A percentile compares a stretch with the other conserved stretches of the same genome.
phyloP scores from a whole-genome alignment of 805 yeast species.

The Sporopachydermia quercuum region DNA sequence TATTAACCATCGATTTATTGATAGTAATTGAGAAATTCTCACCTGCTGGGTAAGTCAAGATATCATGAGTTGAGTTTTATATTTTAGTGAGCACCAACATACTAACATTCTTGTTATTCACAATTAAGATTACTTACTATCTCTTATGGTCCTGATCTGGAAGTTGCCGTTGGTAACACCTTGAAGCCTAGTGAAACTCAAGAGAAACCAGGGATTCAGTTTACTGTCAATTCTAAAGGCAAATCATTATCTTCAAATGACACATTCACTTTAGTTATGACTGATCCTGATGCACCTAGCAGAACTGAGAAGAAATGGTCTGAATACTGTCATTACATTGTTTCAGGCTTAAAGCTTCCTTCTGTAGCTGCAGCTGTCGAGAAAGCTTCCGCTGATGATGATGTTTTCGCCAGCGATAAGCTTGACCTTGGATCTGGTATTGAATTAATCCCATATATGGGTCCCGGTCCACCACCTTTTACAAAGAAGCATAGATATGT shows the following conservation, averaged over 20 bases:
- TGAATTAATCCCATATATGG: conserved; percentile 43
- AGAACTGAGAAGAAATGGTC: conserved; percentile 75
- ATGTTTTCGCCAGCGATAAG: conserved; percentile 4
- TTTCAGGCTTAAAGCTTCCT: conserved; percentile 21
- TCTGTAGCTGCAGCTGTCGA: conserved; percentile 10
- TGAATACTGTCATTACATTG: conserved; percentile 68
- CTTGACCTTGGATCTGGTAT: conserved; percentile 22
- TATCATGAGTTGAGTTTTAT: too few relatives aligned
- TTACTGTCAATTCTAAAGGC: conserved; percentile 37
- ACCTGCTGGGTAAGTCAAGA: conserved; percentile 17
- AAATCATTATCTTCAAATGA: conserved; percentile 29
- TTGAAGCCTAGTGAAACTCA: conserved; percentile 54
- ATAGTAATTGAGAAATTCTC: conserved; percentile 13
- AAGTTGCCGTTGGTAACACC: conserved; percentile 70
- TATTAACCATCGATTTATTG: background rate
- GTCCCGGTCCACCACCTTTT: conserved; percentile 83
- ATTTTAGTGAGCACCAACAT: too few relatives aligned
- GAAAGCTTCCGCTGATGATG: conserved; percentile 5
- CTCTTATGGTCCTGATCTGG: conserved; percentile 40
- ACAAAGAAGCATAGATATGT: conserved; percentile 85
- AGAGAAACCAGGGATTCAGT: conserved; percentile 46
- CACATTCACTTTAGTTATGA: conserved; percentile 58
- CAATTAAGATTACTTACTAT: conserved; percentile 43
- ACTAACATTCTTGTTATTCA: too few relatives aligned
- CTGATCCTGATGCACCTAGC: conserved; percentile 93